These are phyloP conservation scores for Tricholoma sp. DNA, from an alignment of 768 basidiomycete species.

Conservation along the genomic window DNA sequence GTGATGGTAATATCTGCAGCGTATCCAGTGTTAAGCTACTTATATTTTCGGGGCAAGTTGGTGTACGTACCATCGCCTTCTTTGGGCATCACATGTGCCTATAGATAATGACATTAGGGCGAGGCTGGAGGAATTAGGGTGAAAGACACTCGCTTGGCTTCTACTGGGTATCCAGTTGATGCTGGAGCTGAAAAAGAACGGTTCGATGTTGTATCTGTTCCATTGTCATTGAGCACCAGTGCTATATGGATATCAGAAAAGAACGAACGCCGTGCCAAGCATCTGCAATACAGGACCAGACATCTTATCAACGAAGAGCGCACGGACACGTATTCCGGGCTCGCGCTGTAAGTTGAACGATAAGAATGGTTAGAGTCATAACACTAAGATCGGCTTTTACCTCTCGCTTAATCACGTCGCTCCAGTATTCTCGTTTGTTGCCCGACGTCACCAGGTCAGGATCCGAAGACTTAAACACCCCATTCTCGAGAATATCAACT, in stretches of 20 bases:
- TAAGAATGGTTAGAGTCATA: neutral
- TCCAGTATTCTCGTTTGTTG: neutral
- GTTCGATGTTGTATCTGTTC: conserved; percentile 51
- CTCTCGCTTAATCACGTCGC: neutral
- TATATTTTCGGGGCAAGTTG: no score
- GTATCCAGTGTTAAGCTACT: no score
- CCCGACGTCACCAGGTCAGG: neutral
- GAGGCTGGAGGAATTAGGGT: neutral
- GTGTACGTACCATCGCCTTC: neutral
- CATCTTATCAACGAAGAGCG: neutral
- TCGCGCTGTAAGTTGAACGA: neutral
- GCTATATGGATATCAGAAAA: neutral
- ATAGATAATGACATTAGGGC: neutral
- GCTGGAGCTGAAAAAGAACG: conserved; percentile 66
- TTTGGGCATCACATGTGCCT: neutral
- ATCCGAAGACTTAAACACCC: neutral
- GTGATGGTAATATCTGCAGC: no score
- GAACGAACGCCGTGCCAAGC: neutral
- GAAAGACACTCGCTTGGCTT: conserved; percentile 41
- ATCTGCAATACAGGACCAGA: neutral
- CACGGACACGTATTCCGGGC: neutral
- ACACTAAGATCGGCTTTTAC: neutral
- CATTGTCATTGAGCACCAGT: neutral
- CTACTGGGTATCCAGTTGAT: conserved; percentile 65
- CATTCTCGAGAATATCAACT: neutral